A percentile compares a stretch with the other conserved stretches of the same genome.
These are phyloP conservation scores for Diaporthe citrichinensis DNA, from an alignment of 2,329 filamentous ascomycete genomes.

Conservation along the genomic window DNA sequence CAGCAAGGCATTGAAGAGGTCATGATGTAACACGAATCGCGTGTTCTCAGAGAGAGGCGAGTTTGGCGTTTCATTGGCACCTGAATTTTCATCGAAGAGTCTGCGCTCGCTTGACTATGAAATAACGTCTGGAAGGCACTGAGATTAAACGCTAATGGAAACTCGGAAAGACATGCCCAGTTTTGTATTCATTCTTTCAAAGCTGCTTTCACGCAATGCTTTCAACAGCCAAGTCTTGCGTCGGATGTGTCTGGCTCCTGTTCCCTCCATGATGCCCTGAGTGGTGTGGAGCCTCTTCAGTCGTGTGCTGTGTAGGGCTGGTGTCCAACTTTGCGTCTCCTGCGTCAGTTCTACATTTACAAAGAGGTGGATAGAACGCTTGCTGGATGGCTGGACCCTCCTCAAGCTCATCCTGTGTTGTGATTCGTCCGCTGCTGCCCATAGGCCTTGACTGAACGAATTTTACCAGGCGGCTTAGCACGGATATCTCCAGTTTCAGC, in stretches of 20 bases:
- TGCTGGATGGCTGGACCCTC: neutral
- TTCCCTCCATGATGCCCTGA: neutral
- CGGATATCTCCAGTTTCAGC: slow-evolving; percentile 13
- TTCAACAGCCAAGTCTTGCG: neutral
- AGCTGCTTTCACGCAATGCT: neutral
- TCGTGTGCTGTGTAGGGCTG: neutral
- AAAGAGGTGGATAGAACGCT: no score
- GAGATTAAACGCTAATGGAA: neutral
- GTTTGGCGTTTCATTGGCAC: no score
- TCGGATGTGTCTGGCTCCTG: neutral
- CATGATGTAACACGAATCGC: neutral
- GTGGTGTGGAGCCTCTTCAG: no score
- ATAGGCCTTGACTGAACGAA: neutral
- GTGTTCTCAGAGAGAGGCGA: neutral
- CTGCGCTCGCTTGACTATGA: neutral
- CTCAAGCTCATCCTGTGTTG: neutral
- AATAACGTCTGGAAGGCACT: no score
- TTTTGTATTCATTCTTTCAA: neutral
- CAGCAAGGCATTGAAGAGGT: neutral
- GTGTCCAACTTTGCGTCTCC: neutral
- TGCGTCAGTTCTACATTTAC: no score
- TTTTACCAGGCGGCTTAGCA: neutral
- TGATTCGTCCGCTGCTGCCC: neutral
- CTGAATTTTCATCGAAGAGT: neutral
- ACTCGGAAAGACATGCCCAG: neutral